A percentile compares a stretch with the other conserved stretches of the same genome.
Conservation (phyloP, 176 grass and related monocot species). For the Cenchrus fungigraminus region DNA sequence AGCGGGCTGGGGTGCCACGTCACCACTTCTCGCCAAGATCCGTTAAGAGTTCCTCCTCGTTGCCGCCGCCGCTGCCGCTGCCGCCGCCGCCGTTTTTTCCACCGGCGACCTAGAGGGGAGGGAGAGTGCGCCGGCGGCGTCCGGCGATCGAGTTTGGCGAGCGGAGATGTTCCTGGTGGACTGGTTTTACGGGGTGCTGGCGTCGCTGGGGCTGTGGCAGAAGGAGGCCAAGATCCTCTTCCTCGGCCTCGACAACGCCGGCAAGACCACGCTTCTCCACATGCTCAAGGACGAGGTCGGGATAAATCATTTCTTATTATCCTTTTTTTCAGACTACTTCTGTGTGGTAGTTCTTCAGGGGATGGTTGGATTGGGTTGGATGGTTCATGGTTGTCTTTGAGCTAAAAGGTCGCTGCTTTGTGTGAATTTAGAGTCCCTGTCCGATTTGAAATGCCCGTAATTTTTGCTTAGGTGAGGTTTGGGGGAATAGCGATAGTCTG, state of each 20-base stretch:
- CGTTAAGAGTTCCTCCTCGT: constrained; percentile 1
- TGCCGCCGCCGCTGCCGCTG: no score
- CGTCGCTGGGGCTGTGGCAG: constrained; percentile 77
- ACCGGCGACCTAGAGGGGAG: background rate
- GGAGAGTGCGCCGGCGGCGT: background rate
- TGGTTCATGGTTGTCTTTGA: background rate
- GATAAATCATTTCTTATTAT: background rate
- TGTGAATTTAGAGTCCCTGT: background rate
- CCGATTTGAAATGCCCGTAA: background rate
- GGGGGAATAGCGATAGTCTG: background rate
- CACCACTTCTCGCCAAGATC: constrained; percentile 26
- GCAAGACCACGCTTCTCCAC: constrained; percentile 85
- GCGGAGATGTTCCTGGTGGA: constrained; percentile 75
- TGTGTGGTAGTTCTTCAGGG: background rate
- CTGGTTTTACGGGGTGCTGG: constrained; percentile 84
- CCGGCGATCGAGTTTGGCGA: background rate
- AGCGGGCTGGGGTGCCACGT: constrained; percentile 35
- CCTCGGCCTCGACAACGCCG: constrained; percentile 83
- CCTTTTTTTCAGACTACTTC: background rate
- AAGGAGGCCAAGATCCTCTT: constrained; percentile 95
- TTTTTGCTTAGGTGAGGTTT: background rate
- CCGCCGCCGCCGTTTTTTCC: background rate
- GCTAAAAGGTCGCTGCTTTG: background rate
- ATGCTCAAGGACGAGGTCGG: constrained; percentile 91
- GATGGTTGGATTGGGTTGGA: background rate